These are phyloP conservation scores for Lobosporangium transversale DNA, from an alignment of 192 early-diverging fungal genomes.

Conservation along the genomic window DNA sequence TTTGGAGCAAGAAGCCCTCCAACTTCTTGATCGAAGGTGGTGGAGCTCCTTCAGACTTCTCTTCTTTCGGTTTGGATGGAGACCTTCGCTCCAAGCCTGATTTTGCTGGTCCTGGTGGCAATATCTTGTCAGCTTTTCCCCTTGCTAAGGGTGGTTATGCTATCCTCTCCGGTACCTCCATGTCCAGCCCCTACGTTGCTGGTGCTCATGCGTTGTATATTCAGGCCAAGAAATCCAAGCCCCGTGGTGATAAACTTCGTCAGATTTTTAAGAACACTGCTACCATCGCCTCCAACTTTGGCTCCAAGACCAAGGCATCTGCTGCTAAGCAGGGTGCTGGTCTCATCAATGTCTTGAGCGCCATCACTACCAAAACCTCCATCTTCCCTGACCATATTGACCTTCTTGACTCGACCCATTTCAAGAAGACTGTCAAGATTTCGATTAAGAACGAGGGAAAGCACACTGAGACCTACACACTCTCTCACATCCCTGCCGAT, in stretches of 20 bases:
- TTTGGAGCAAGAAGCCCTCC: constrained; percentile 4
- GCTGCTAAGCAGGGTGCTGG: constrained; percentile 62
- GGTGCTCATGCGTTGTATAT: constrained; percentile 60
- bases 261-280: constrained; percentile 37
- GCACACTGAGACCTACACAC: constrained; percentile 30
- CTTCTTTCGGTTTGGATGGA: constrained; percentile 69
- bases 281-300: constrained; percentile 16
- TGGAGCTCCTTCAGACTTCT: constrained; percentile 65
- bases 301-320: constrained; percentile 35
- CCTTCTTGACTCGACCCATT: constrained; percentile 59
- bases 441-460: constrained; percentile 56
- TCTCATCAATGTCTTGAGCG: constrained; percentile 58
- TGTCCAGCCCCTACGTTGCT: constrained; percentile 68
- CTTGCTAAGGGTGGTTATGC: constrained; percentile 54
- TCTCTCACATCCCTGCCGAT: constrained; percentile 42
- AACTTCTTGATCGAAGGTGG: background rate
- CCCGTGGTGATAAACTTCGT: constrained; percentile 14
- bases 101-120: constrained; percentile 59
- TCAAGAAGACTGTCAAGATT: constrained; percentile 34
- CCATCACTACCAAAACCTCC: constrained; percentile 42
- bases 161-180: constrained; percentile 64
- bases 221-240: constrained; percentile 38
- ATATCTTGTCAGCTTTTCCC: constrained; percentile 64
- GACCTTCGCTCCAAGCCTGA: constrained; percentile 68
- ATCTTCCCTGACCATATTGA: constrained; percentile 59